Conservation (phyloP, 2,329 filamentous ascomycete genomes). For the Epichloe aotearoae region DNA sequence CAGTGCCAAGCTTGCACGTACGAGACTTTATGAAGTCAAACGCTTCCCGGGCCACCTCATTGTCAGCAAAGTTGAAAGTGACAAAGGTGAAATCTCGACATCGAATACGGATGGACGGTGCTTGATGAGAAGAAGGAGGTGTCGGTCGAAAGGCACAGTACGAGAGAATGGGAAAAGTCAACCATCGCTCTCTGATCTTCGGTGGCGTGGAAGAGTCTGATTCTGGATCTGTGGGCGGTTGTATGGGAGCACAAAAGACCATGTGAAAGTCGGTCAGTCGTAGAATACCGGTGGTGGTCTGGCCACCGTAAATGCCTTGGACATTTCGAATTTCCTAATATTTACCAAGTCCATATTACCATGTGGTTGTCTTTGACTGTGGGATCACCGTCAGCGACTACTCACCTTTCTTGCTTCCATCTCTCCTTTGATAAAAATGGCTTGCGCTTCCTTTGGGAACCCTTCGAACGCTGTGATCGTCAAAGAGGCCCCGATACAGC, state of each 20-base stretch:
- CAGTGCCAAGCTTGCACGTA: constrained; percentile 67
- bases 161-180: constrained; percentile 85
- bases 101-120: constrained; percentile 73
- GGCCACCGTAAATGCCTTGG: constrained; percentile 45
- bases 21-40: constrained; percentile 75
- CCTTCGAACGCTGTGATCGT: not conserved
- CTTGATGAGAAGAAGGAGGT: constrained; percentile 52
- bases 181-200: constrained; percentile 61
- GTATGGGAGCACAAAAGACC: constrained; percentile 34
- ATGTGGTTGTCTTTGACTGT: not conserved
- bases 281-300: constrained; percentile 41
- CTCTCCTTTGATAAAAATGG: constrained; percentile 1
- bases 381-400: not conserved
- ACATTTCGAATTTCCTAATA: constrained; percentile 41
- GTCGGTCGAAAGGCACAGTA: constrained; percentile 67
- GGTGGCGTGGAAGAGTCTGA: constrained; percentile 14
- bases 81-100: constrained; percentile 92
- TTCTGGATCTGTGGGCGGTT: constrained; percentile 13
- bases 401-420: constrained; percentile 31
- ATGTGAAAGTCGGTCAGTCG: constrained; percentile 52
- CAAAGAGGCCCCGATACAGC: not conserved
- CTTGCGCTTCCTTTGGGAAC: not conserved
- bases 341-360: not conserved
- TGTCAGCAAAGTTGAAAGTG: constrained; percentile 73
- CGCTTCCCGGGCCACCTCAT: constrained; percentile 63